Conservation (phyloP, 2,329 filamentous ascomycete genomes). For the Triangularia setosa region DNA sequence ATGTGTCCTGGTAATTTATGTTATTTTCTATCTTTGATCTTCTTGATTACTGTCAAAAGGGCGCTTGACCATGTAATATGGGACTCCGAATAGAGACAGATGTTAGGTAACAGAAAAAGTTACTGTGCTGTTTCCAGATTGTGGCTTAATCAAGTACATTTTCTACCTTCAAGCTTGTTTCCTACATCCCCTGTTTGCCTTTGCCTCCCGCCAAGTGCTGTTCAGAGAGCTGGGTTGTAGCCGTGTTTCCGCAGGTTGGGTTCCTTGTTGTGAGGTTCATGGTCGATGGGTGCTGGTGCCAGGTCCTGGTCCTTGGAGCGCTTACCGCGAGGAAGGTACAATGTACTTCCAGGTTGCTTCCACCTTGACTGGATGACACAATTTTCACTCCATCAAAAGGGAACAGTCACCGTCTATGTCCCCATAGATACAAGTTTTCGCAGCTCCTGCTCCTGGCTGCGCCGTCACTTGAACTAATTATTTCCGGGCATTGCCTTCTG, state of each 20-base stretch:
- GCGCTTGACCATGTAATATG: neutral
- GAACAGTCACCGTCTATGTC: neutral
- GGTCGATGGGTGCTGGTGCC: neutral
- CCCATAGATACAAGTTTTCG: neutral
- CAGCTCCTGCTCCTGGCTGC: slow-evolving; percentile 10
- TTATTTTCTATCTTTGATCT: neutral
- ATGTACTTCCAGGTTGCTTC: neutral
- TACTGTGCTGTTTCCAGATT: neutral
- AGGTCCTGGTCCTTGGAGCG: neutral
- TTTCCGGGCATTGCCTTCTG: slow-evolving; percentile 26
- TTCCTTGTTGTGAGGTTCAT: neutral
- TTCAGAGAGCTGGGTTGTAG: neutral
- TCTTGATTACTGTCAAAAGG: neutral
- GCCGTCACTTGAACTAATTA: slow-evolving; percentile 26
- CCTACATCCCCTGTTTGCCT: no score
- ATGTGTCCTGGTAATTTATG: no score
- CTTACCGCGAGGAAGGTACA: slow-evolving; percentile 9
- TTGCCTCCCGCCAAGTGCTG: neutral
- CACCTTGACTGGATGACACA: slow-evolving; percentile 15
- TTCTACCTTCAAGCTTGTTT: no score
- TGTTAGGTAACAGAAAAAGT: neutral
- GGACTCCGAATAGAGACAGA: neutral
- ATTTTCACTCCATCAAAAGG: slow-evolving; percentile 12
- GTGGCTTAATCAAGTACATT: neutral
- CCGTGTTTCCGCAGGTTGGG: slow-evolving; percentile 4